Evolutionary conservation across 2,329 filamentous ascomycete genomes (phyloP), one percentile per base, ranked within the genome.

Genomic region (Huntiella savannae): DNA sequence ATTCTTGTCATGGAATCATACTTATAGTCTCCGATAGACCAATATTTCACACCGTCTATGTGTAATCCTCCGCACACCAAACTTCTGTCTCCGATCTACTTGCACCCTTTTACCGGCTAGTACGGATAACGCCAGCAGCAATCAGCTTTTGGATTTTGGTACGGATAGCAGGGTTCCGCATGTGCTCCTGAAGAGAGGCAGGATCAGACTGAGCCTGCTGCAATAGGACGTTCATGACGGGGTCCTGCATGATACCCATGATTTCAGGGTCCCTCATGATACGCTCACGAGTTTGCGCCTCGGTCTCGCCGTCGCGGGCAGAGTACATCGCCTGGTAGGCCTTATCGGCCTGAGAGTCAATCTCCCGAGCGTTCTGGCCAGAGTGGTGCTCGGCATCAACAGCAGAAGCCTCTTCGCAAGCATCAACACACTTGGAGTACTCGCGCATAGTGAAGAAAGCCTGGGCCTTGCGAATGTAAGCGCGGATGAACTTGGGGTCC

Each of bases 381-480:
- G 64, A 67, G 63, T 76, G 67, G 57, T 71, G 62, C 54, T 77
- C 75, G 49, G 70, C 71, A 61, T 98, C 91, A 50, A 92, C 73
- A 55, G 77, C 71, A 6, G 71, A 68, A 1, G 92, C 91, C 59
- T 86, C 83, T 35, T 75, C 75, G 66, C 87, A 94, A 5, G 80
- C 82, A 59, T 98, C 91, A 49, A 96, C 69, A 59, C 83, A 92
- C 62, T 87, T 88, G 62, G 80, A 94, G 70, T 94, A 96, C 63
- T 98, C 88, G 62, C 91, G 84, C 91, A 98, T 98, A 56, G 86
- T 86, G 55, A 91, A 86, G 62, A 88, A 84, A 37, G 86, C 85
- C 66, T 96, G 87, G 0, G 87, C 87, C 70, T 95, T 96, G 60
- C 91, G 81, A 56, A 98, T 81, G 63, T 96, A 96, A 5, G 91